Base-by-base conservation (phyloP, 164 flowering plant genomes). In the Aristolochia californica region DNA sequence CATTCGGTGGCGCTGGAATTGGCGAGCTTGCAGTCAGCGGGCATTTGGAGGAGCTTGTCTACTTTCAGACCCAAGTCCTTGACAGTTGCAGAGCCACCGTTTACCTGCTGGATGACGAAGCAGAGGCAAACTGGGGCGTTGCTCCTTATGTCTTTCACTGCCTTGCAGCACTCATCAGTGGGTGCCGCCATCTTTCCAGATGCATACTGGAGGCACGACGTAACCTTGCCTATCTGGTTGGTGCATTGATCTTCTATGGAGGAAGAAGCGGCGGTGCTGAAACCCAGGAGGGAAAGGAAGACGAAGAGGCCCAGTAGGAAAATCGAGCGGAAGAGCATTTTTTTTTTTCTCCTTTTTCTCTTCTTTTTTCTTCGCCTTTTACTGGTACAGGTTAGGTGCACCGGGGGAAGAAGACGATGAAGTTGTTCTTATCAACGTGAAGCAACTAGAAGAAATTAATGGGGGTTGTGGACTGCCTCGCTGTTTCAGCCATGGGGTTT, bases 111-210 rank as follows among this genome's bases (percentile, higher is more conserved):
- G 21, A 87, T 81, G 14, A 87, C 24, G 58, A 22, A 77, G 43
- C 95, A 87, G 48, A 87, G 56, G 60, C 95, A 87, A 45, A 63
- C 83, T 5, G 88, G 81, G 8, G 77, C 60, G 2, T 23, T 58
- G 2, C 65, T 74, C 65, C 63, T 77, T 1, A 84, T 73, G 2
- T 51, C 66, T 17, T 57, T 45, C 60, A 72, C 76, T 17, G 83
- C 20, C 1, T 4, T 62, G 65, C 95, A 87, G 48, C 95, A 87
- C 16, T 78, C 74, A 24, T 59, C 63, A 8, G 78, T 44, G 53
- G 95, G 95, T 20, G 63, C 27, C 23, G 54, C 56, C 28, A 66
- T 69, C 63, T 74, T 77, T 47, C 75, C 87, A 26, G 78, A 77
- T 60, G 79, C 85, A 62, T 55, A 87, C 40, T 56, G 24, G 67